A percentile compares a stretch with the other conserved stretches of the same genome.
phyloP scores from a whole-genome alignment of 495 filamentous ascomycete species.

The Aspergillus bertholletiae region DNA sequence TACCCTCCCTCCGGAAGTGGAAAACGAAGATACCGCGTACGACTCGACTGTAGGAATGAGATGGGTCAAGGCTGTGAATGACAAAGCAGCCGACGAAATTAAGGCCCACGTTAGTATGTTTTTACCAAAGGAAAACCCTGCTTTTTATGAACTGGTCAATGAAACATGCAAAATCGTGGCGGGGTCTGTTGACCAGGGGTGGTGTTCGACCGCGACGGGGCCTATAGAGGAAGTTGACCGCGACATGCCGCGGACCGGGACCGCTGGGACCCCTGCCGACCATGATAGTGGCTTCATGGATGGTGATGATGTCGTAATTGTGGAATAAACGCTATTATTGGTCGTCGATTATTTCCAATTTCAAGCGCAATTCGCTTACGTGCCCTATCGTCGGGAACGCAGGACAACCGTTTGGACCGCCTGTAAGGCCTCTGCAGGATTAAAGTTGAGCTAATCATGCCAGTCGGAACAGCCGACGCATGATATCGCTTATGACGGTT shows the following conservation, averaged over 20 bases:
- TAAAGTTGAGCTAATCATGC: slow-evolving; percentile 3
- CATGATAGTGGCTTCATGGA: slow-evolving; percentile 30
- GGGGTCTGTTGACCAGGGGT: slow-evolving; percentile 43
- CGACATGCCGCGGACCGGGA: slow-evolving; percentile 12
- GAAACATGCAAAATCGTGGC: slow-evolving; percentile 60
- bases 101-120: slow-evolving; percentile 90
- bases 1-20: slow-evolving; percentile 61
- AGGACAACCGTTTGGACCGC: not conserved
- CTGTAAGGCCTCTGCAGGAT: not conserved
- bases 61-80: slow-evolving; percentile 71
- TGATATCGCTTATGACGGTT: slow-evolving; percentile 2
- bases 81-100: slow-evolving; percentile 73
- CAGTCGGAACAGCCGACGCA: not conserved
- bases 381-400: not conserved
- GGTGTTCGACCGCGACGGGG: slow-evolving; percentile 32
- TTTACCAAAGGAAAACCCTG: slow-evolving; percentile 71
- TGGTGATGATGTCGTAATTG: slow-evolving; percentile 36
- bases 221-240: slow-evolving; percentile 18
- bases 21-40: slow-evolving; percentile 23
- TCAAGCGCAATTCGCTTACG: not conserved
- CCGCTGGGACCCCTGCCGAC: slow-evolving; percentile 6
- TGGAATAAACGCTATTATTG: slow-evolving; percentile 23
- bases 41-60: slow-evolving; percentile 30
- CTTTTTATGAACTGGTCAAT: slow-evolving; percentile 64
- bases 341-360: not conserved